These are phyloP conservation scores for Periconia sp. DNA, from an alignment of 2,329 filamentous ascomycete species.

Conservation along the genomic window DNA sequence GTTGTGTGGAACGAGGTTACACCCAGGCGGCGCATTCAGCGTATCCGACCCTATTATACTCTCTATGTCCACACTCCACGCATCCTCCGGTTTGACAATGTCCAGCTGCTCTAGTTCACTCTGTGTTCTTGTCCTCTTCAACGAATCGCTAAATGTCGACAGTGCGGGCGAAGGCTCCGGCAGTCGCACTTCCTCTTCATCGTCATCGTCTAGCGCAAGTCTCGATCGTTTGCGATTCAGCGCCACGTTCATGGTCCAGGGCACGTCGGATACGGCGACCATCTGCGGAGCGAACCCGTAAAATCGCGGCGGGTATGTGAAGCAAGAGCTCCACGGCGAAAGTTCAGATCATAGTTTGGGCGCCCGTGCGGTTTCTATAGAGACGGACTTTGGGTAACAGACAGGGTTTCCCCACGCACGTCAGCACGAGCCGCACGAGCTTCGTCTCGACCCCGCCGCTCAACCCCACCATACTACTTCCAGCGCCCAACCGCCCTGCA, in stretches of 20 bases:
- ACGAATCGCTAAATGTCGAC: conserved; percentile 24
- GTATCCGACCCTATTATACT: conserved; percentile 37
- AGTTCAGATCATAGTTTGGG: neutral
- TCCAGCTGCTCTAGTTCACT: conserved; percentile 44
- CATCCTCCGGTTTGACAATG: conserved; percentile 30
- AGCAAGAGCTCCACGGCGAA: conserved; percentile 2
- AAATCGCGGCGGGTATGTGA: conserved; percentile 6
- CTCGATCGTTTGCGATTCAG: conserved; percentile 44
- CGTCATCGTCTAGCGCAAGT: conserved; percentile 33
- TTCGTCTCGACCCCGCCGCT: conserved; percentile 7
- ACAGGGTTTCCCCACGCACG: conserved; percentile 2
- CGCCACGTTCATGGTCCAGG: conserved; percentile 35
- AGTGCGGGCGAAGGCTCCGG: conserved; percentile 28
- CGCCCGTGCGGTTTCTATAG: conserved; percentile 26
- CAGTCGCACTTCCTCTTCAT: conserved; percentile 15
- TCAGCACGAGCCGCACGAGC: neutral
- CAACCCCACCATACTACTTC: conserved; percentile 7
- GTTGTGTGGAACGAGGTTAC: conserved; percentile 29
- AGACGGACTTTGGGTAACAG: conserved; percentile 20
- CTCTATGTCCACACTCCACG: conserved; percentile 41
- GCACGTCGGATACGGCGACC: conserved; percentile 21
- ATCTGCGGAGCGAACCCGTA: conserved; percentile 17
- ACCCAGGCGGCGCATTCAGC: conserved; percentile 20
- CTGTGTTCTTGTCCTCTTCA: conserved; percentile 44
- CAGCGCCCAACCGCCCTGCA: conserved; percentile 6